A percentile compares a stretch with the other conserved stretches of the same genome.
Conservation (phyloP, 2,329 filamentous ascomycete species). For the Neospermospora avenae region DNA sequence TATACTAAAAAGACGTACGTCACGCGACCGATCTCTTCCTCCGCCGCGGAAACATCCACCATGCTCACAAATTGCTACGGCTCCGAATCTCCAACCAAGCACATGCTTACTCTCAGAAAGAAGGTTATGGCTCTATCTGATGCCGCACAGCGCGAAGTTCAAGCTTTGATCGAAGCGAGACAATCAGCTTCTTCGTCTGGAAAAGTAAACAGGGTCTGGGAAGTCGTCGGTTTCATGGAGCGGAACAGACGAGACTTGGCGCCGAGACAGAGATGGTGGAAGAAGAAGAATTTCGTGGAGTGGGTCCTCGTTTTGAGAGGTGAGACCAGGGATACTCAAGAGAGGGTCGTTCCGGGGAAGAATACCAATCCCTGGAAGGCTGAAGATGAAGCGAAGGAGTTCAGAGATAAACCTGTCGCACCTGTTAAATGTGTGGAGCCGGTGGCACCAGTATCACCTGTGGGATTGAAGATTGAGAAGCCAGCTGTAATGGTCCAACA, state of each 20-base stretch:
- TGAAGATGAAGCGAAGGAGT: neutral
- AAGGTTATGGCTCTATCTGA: constrained; percentile 11
- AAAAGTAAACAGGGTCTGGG: constrained; percentile 6
- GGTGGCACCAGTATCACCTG: neutral
- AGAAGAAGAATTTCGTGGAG: constrained; percentile 9
- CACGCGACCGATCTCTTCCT: constrained; percentile 14
- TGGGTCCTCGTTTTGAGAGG: constrained; percentile 18
- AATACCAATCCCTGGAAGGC: constrained; percentile 15
- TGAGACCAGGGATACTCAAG: constrained; percentile 8
- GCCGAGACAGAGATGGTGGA: neutral
- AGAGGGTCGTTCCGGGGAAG: constrained; percentile 10
- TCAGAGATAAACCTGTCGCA: neutral
- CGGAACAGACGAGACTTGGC: constrained; percentile 10
- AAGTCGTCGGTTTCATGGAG: constrained; percentile 10
- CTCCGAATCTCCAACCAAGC: neutral
- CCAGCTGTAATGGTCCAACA: neutral
- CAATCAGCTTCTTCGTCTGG: constrained; percentile 6
- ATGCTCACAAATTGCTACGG: neutral
- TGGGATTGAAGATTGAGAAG: neutral
- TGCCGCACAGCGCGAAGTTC: constrained; percentile 20
- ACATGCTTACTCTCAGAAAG: neutral
- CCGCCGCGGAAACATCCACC: constrained; percentile 6
- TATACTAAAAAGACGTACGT: constrained; percentile 13
- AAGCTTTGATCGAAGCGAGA: constrained; percentile 14
- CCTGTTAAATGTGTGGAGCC: neutral